Percentiles rank a stretch among this genome's conserved stretches.
Evolutionary conservation across 2,329 filamentous ascomycete species (phyloP).

Genomic region (Ophiostoma quercus): DNA sequence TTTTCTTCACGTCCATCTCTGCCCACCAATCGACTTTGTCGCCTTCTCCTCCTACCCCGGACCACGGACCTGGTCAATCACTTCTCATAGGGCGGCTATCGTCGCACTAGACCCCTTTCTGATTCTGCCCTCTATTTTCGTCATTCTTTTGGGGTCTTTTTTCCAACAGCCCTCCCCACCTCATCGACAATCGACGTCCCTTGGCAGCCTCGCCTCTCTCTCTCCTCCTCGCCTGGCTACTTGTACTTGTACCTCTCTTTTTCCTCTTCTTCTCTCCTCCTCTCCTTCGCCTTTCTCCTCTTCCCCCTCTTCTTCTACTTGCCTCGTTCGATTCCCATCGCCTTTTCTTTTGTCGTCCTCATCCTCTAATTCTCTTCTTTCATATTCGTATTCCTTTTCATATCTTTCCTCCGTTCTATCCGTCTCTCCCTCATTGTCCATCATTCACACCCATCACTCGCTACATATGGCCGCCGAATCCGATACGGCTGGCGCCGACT

Average conservation of each 20-base stretch:
- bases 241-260: neutral
- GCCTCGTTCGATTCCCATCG: neutral
- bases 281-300: neutral
- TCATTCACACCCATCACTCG: neutral
- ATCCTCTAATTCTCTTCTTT: neutral
- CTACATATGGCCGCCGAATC: conserved; percentile 24
- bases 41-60: conserved; percentile 13
- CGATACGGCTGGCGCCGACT: conserved; percentile 19
- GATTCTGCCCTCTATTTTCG: conserved; percentile 7
- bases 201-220: conserved; percentile 21
- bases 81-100: conserved; percentile 18
- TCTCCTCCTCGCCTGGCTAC: neutral
- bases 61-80: conserved; percentile 11
- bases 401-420: neutral
- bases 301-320: conserved; percentile 4
- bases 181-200: conserved; percentile 16
- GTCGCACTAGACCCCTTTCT: conserved; percentile 16
- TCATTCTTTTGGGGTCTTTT: conserved; percentile 6
- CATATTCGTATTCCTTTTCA: too few species aligned
- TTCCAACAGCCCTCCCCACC: conserved; percentile 14
- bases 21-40: neutral
- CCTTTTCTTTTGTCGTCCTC: conserved; percentile 4
- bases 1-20: too few species aligned
- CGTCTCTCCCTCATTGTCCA: neutral
- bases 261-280: neutral